These are phyloP conservation scores for Talaromyces verruculosus DNA, from an alignment of 2,329 filamentous ascomycete genomes.

Conservation along the genomic window DNA sequence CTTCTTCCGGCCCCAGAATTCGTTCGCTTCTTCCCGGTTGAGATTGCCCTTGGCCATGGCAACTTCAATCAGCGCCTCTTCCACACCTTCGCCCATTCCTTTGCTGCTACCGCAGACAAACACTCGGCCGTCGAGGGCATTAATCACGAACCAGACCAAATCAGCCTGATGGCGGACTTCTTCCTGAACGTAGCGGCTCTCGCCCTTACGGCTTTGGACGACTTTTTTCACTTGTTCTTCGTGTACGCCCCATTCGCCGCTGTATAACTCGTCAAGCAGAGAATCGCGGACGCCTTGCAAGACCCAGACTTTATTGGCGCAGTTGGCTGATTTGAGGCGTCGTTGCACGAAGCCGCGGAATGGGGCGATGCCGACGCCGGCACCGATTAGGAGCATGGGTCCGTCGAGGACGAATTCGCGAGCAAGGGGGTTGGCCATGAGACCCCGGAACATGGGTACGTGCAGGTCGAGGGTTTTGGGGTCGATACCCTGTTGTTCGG, in stretches of 20 bases:
- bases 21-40: slow-evolving; percentile 73
- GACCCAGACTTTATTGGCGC: slow-evolving; percentile 97
- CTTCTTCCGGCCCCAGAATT: slow-evolving; percentile 91
- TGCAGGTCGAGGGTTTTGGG: slow-evolving; percentile 61
- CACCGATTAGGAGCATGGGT: slow-evolving; percentile 95
- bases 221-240: slow-evolving; percentile 83
- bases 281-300: slow-evolving; percentile 93
- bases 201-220: slow-evolving; percentile 71
- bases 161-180: slow-evolving; percentile 89
- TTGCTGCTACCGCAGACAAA: slow-evolving; percentile 95
- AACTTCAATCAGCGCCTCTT: slow-evolving; percentile 81
- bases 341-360: slow-evolving; percentile 98
- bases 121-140: slow-evolving; percentile 88
- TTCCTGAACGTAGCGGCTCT: slow-evolving; percentile 92
- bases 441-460: slow-evolving; percentile 94
- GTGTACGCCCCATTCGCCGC: slow-evolving; percentile 91
- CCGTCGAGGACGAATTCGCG: slow-evolving; percentile 90
- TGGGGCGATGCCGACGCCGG: slow-evolving; percentile 92
- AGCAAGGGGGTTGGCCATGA: slow-evolving; percentile 95
- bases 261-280: slow-evolving; percentile 92
- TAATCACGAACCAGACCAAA: slow-evolving; percentile 97
- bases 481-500: slow-evolving; percentile 60
- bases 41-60: slow-evolving; percentile 91
- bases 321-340: slow-evolving; percentile 88
- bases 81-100: slow-evolving; percentile 97